These are phyloP conservation scores for Lepidium sativum DNA, from an alignment of 345 rosid genomes.

Conservation along the genomic window DNA sequence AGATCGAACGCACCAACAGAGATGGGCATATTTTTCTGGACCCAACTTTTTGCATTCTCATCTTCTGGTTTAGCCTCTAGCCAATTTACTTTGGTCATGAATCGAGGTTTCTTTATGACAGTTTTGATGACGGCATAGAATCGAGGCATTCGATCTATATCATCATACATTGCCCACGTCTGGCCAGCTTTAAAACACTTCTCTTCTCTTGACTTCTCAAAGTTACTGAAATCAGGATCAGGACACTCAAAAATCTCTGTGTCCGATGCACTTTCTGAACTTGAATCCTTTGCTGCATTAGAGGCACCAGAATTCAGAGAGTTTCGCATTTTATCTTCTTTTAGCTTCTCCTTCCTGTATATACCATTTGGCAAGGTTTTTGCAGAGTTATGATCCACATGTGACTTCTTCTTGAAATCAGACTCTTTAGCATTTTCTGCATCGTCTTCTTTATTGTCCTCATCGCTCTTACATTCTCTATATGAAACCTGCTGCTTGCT, in stretches of 20 bases:
- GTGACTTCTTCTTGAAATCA: background rate
- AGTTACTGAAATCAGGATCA: slow-evolving; percentile 70
- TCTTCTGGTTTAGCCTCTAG: slow-evolving; percentile 63
- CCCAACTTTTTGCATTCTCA: slow-evolving; percentile 43
- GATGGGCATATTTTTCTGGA: slow-evolving; percentile 36
- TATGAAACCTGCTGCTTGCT: slow-evolving; percentile 58
- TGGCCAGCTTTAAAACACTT: slow-evolving; percentile 50
- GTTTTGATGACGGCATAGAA: slow-evolving; percentile 64
- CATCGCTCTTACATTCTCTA: slow-evolving; percentile 50
- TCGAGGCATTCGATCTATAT: slow-evolving; percentile 65
- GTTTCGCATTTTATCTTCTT: slow-evolving; percentile 20
- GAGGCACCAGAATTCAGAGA: slow-evolving; percentile 1
- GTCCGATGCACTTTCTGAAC: slow-evolving; percentile 15
- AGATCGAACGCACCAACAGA: slow-evolving; percentile 58
- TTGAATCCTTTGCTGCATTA: slow-evolving; percentile 20
- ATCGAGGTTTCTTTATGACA: slow-evolving; percentile 31
- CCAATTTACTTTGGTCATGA: slow-evolving; percentile 57
- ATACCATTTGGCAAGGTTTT: slow-evolving; percentile 5
- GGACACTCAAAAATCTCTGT: slow-evolving; percentile 28
- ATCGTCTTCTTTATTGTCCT: slow-evolving; percentile 28
- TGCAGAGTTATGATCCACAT: background rate
- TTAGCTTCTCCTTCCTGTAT: slow-evolving; percentile 20
- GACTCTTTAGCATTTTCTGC: slow-evolving; percentile 11
- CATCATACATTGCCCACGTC: slow-evolving; percentile 71
- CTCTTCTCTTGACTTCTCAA: slow-evolving; percentile 41